phyloP scores from a whole-genome alignment of 352 stramenopile genomes.

The Pythium pyrilobum region DNA sequence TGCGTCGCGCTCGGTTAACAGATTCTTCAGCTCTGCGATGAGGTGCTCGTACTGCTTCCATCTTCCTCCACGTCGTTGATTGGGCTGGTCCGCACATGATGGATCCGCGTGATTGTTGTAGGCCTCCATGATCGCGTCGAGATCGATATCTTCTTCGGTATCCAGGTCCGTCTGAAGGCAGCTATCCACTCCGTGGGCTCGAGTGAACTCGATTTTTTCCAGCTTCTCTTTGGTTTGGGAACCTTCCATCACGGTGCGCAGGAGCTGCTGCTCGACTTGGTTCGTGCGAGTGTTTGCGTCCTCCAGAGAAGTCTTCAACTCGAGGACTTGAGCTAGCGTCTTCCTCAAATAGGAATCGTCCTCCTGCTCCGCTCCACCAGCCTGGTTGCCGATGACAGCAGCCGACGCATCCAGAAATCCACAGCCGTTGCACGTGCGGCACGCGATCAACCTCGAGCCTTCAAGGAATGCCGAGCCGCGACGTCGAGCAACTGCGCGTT shows the following conservation, averaged over 20 bases:
- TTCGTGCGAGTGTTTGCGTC: conserved; percentile 25
- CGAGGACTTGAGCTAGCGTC: conserved; percentile 53
- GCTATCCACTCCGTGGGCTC: conserved; percentile 26
- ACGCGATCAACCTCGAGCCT: conserved; percentile 35
- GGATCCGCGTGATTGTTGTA: neutral
- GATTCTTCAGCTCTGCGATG: conserved; percentile 59
- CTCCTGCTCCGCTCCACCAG: conserved; percentile 14
- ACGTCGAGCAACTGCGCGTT: conserved; percentile 2
- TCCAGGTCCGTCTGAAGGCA: conserved; percentile 45
- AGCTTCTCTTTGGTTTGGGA: conserved; percentile 32
- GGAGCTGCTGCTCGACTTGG: conserved; percentile 35
- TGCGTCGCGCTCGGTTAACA: conserved; percentile 38
- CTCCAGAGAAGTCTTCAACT: conserved; percentile 41
- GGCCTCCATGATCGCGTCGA: conserved; percentile 40
- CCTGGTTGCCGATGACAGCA: neutral
- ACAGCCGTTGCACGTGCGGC: conserved; percentile 41
- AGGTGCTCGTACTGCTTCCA: conserved; percentile 56
- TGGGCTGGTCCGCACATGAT: neutral
- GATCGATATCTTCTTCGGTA: conserved; percentile 39
- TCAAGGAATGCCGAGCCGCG: conserved; percentile 17
- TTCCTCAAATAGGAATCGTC: conserved; percentile 53
- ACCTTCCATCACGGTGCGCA: conserved; percentile 23
- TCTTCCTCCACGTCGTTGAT: conserved; percentile 13
- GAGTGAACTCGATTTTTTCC: conserved; percentile 28
- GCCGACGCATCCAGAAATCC: conserved; percentile 36